Evolutionary conservation across 1,139 yeast species (phyloP).

Genomic region (Kazachstania sp.): DNA sequence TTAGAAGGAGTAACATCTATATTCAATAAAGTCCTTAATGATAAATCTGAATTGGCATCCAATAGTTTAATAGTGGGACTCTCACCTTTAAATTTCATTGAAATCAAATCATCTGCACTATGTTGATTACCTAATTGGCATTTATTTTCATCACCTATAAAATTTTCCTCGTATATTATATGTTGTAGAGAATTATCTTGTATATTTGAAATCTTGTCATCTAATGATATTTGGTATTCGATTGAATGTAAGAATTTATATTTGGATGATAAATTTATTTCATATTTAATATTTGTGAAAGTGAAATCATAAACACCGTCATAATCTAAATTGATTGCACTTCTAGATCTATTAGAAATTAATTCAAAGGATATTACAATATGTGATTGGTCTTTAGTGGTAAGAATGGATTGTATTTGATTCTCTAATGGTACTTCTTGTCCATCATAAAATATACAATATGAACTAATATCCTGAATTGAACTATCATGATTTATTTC

Average conservation of each 20-base stretch:
- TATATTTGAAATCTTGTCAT: constrained; percentile 13
- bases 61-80: constrained; percentile 1
- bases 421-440: constrained; percentile 1
- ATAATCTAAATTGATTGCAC: constrained; percentile 5
- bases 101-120: constrained; percentile 14
- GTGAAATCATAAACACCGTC: constrained; percentile 13
- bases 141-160: constrained; percentile 8
- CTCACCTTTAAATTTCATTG: constrained; percentile 22
- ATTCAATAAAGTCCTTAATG: constrained; percentile 18
- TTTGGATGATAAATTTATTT: constrained; percentile 19
- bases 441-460: neutral
- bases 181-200: constrained; percentile 12
- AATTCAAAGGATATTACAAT: neutral
- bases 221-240: constrained; percentile 10
- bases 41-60: constrained; percentile 11
- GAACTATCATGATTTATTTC: neutral
- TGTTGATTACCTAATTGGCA: constrained; percentile 17
- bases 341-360: neutral
- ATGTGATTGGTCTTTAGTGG: neutral
- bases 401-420: neutral
- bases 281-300: constrained; percentile 13
- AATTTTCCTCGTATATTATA: constrained; percentile 16
- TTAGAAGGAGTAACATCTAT: constrained; percentile 23
- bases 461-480: neutral
- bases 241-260: constrained; percentile 12